Evolutionary conservation across 768 basidiomycete species (phyloP).

Genomic region (Calocybe cyanea): DNA sequence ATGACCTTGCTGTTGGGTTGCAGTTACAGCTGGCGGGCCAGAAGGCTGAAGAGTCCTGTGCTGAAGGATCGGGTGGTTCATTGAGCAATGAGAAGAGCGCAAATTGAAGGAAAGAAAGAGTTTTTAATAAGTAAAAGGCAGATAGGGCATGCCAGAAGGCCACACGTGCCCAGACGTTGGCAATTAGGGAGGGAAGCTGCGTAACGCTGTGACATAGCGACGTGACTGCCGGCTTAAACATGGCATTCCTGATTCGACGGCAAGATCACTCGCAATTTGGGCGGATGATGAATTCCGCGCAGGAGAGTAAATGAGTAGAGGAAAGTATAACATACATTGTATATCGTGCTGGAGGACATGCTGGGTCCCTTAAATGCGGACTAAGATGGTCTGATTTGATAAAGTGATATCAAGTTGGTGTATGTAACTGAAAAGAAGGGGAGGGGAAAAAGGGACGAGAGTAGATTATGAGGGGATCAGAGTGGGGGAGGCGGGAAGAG

Average conservation of each 20-base stretch:
- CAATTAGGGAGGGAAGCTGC: slow-evolving; percentile 19
- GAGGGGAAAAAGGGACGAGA: slow-evolving; percentile 4
- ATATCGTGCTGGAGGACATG: slow-evolving; percentile 29
- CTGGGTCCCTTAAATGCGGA: not conserved
- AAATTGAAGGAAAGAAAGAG: slow-evolving; percentile 5
- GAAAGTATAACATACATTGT: slow-evolving; percentile 30
- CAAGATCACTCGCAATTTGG: slow-evolving; percentile 4
- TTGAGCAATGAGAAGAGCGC: slow-evolving; percentile 7
- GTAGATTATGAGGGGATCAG: slow-evolving; percentile 9
- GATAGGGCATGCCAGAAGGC: slow-evolving; percentile 12
- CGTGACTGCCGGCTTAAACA: slow-evolving; percentile 6
- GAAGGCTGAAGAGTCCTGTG: slow-evolving; percentile 56
- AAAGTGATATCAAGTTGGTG: not conserved
- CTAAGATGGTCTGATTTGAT: not conserved
- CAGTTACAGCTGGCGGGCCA: slow-evolving; percentile 38
- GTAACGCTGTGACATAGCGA: slow-evolving; percentile 10
- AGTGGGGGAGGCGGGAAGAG: slow-evolving; percentile 15
- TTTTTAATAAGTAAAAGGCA: slow-evolving; percentile 7
- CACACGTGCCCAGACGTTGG: slow-evolving; percentile 20
- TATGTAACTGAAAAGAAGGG: not conserved
- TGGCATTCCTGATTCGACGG: slow-evolving; percentile 5
- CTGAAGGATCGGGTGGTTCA: slow-evolving; percentile 28
- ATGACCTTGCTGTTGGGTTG: slow-evolving; percentile 29
- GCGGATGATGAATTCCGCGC: no score
- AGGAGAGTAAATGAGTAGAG: not conserved